A percentile compares a stretch with the other conserved stretches of the same genome.
phyloP scores from a whole-genome alignment of 805 yeast genomes.

The Zygoascus tannicola region DNA sequence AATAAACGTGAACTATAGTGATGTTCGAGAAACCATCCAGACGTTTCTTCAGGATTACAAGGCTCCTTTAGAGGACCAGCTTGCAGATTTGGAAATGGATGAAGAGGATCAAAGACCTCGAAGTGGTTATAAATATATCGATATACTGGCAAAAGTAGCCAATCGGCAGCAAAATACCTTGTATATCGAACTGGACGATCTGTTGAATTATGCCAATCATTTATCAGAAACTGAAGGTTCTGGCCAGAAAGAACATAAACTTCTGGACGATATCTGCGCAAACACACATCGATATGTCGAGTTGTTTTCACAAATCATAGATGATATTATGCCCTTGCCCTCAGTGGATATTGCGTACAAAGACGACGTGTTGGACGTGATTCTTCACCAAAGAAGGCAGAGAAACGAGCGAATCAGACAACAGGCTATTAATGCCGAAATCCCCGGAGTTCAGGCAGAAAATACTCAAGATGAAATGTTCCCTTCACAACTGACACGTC shows the following conservation, averaged over 20 bases:
- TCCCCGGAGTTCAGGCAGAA: slow-evolving; percentile 13
- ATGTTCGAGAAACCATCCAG: slow-evolving; percentile 34
- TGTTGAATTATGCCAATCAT: slow-evolving; percentile 43
- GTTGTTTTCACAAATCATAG: slow-evolving; percentile 64
- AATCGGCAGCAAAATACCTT: slow-evolving; percentile 69
- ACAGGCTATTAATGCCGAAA: slow-evolving; percentile 35
- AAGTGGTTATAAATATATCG: slow-evolving; percentile 53
- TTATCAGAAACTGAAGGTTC: slow-evolving; percentile 18
- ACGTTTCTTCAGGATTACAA: slow-evolving; percentile 66
- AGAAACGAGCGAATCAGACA: slow-evolving; percentile 64
- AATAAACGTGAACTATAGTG: slow-evolving; percentile 57
- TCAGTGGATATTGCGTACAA: slow-evolving; percentile 66
- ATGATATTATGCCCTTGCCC: slow-evolving; percentile 80
- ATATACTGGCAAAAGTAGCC: slow-evolving; percentile 65
- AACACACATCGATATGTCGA: slow-evolving; percentile 78
- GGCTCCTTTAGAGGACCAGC: slow-evolving; percentile 25
- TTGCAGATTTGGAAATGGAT: slow-evolving; percentile 18
- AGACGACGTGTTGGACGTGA: slow-evolving; percentile 89
- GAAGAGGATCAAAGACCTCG: slow-evolving; percentile 6
- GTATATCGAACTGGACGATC: slow-evolving; percentile 74
- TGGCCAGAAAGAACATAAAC: slow-evolving; percentile 27
- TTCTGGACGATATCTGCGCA: slow-evolving; percentile 52
- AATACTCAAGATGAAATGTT: slow-evolving; percentile 44
- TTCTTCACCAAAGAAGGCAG: slow-evolving; percentile 78
- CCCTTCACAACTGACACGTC: slow-evolving; percentile 78